phyloP scores from a whole-genome alignment of 257 asterid species.

The Fraxinus cuspidata region DNA sequence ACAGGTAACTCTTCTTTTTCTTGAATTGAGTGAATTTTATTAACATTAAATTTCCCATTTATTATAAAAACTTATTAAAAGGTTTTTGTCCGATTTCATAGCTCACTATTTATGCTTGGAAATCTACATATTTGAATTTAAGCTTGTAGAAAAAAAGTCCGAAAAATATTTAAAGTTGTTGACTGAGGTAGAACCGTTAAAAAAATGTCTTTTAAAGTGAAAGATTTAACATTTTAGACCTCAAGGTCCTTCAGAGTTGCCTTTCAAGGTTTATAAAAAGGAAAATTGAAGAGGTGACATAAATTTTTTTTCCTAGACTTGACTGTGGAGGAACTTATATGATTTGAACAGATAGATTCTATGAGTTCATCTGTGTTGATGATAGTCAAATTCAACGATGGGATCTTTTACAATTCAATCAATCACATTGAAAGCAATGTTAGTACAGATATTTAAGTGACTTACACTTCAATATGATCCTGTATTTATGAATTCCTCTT shows the following conservation, averaged over 20 bases:
- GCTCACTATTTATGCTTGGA: neutral
- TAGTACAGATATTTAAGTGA: neutral
- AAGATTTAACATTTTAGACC: conserved; percentile 3
- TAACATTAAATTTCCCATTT: neutral
- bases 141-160: neutral
- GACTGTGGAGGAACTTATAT: neutral
- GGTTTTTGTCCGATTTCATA: neutral
- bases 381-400: neutral
- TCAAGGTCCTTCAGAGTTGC: conserved; percentile 19
- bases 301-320: neutral
- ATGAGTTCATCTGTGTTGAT: neutral
- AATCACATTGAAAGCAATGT: neutral
- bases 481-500: neutral
- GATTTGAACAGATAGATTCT: neutral
- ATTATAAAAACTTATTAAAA: neutral
- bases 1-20: conserved; percentile 55
- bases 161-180: conserved; percentile 16
- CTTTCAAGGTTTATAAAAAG: neutral
- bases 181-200: neutral
- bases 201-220: conserved; percentile 1
- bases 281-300: neutral
- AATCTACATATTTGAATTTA: neutral
- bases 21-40: conserved; percentile 10
- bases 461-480: neutral
- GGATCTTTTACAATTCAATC: neutral